Evolutionary conservation across 2,329 filamentous ascomycete species (phyloP), one percentile per base, ranked within the genome.

Genomic region (Fusarium sp.): DNA sequence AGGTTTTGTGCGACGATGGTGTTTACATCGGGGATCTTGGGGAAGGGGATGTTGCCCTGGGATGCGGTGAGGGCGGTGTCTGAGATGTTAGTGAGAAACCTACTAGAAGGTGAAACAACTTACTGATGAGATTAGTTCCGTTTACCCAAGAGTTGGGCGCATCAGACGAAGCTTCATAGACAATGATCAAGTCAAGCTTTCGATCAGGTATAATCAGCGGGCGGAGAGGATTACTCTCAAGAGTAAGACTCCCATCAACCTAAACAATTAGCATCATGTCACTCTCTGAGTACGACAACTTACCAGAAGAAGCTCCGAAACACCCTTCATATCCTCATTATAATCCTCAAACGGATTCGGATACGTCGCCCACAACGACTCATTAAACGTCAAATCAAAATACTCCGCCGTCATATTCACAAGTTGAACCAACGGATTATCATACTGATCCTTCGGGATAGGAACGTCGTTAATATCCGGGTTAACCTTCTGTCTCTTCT

Each of bases 271-370:
- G 56, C 25, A 25, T 13, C 1, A 0, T 3, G 11, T 5, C 17
- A 2, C 1, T 0, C 2, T 6, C 2, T 4, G 8, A 2, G 8
- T 0, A 3, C 1, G 3, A 2, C 1, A 14, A 67, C 74, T 39
- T 60, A 78, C 77, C 7, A 79, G 45, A 5, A 79, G 64, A 4
- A 80, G 70, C 18, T 79, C 76, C 1, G 72, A 65, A 3, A 78
- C 64, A 1, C 62, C 66, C 7, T 65, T 39, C 77, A 80, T 80
- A 14, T 66, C 73, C 1, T 75, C 50, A 15, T 76, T 79, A 22
- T 77, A 78, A 31, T 74, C 59, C 39, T 72, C 56, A 27, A 81
- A 81, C 0, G 80, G 79, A 20, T 81, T 81, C 1, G 80, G 79
- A n/a, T 75, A 74, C 0, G 68, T 76, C 9, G 76, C 66, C 74